A percentile compares a stretch with the other conserved stretches of the same genome.
Evolutionary conservation across 1,284 basidiomycete species (phyloP).

Genomic region (Trichosporon sp.): DNA sequence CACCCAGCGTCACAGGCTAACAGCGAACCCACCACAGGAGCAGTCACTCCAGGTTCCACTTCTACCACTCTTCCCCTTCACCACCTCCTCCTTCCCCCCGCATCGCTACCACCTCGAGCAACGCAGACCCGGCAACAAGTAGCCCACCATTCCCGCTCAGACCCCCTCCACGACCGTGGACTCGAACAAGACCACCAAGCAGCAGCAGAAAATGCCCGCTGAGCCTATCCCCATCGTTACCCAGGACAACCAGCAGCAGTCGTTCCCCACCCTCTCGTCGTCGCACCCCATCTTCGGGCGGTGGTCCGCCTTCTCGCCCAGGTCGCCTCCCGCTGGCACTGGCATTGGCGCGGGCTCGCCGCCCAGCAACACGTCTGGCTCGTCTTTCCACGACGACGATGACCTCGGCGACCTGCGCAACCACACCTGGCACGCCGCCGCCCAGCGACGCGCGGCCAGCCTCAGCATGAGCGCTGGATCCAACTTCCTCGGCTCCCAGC

Average conservation of each 20-base stretch:
- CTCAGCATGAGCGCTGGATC: conserved; percentile 22
- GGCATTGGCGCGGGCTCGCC: background rate
- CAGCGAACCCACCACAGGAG: background rate
- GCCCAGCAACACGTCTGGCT: background rate
- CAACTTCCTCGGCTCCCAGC: conserved; percentile 4
- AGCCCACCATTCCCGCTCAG: background rate
- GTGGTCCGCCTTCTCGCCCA: background rate
- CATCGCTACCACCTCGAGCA: background rate
- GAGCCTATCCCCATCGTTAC: background rate
- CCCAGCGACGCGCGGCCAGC: conserved; percentile 29
- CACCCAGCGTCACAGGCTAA: background rate
- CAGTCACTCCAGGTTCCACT: background rate
- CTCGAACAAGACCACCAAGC: background rate
- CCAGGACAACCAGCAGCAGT: background rate
- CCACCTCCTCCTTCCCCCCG: background rate
- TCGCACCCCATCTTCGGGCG: background rate
- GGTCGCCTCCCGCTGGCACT: background rate
- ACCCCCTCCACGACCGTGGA: background rate
- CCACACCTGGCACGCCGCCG: conserved; percentile 26
- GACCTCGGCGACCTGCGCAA: conserved; percentile 31
- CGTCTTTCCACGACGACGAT: background rate
- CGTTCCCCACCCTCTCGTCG: background rate
- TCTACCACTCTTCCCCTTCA: background rate
- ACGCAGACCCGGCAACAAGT: background rate
- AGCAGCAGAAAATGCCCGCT: background rate